phyloP scores from a whole-genome alignment of 805 yeast species.

The Suhomyces sp. region DNA sequence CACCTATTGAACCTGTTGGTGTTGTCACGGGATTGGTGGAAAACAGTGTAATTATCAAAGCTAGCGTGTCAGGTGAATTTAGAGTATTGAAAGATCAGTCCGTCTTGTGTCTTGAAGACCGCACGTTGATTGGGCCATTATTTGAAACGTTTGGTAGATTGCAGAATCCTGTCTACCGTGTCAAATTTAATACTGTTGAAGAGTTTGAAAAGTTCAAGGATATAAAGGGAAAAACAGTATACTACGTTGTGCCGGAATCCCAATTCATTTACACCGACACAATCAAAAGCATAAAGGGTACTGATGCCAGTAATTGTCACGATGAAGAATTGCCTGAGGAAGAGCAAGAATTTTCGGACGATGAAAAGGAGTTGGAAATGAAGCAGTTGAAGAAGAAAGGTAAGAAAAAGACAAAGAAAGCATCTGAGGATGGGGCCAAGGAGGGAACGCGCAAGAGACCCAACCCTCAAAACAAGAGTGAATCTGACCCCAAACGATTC shows the following conservation, averaged over 20 bases:
- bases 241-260: constrained; percentile 77
- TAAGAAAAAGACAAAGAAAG: constrained; percentile 42
- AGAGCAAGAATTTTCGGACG: constrained; percentile 94
- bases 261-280: constrained; percentile 74
- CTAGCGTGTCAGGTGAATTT: constrained; percentile 77
- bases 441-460: constrained; percentile 3
- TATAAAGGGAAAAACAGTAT: constrained; percentile 56
- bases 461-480: background rate
- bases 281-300: constrained; percentile 71
- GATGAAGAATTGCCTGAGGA: constrained; percentile 93
- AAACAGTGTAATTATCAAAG: constrained; percentile 66
- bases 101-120: constrained; percentile 71
- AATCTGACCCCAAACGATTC: constrained; percentile 11
- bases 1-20: constrained; percentile 74
- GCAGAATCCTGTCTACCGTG: constrained; percentile 75
- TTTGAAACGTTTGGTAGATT: constrained; percentile 90
- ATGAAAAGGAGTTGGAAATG: constrained; percentile 76
- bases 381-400: constrained; percentile 60
- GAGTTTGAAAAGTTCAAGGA: constrained; percentile 46
- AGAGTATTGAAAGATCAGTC: constrained; percentile 79
- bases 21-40: constrained; percentile 66
- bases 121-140: constrained; percentile 67
- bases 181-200: constrained; percentile 56
- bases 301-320: constrained; percentile 91
- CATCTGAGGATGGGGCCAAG: constrained; percentile 13